These are phyloP conservation scores for Megacollybia platyphylla DNA, from an alignment of 1,284 basidiomycete genomes.

Conservation along the genomic window DNA sequence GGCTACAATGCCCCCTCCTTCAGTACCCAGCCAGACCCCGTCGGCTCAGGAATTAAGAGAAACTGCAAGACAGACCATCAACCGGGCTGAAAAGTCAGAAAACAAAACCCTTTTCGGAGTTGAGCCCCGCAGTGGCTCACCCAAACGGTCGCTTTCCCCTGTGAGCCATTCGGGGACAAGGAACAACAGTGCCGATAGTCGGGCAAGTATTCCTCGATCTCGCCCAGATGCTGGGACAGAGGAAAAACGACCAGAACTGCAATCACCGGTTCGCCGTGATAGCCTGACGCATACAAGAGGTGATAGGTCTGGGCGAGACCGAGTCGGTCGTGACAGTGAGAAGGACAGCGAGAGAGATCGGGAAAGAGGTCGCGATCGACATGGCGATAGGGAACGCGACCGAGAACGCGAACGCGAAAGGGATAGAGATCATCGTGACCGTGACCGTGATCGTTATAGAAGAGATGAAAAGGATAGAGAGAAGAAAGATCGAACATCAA, in stretches of 20 bases:
- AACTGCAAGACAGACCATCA: conserved; percentile 55
- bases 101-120: conserved; percentile 23
- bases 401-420: conserved; percentile 28
- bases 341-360: conserved; percentile 27
- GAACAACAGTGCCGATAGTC: conserved; percentile 60
- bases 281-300: conserved; percentile 31
- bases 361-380: conserved; percentile 13
- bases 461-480: conserved; percentile 25
- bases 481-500: conserved; percentile 22
- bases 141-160: conserved; percentile 52
- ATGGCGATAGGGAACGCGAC: conserved; percentile 18
- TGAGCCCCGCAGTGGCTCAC: conserved; percentile 31
- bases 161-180: conserved; percentile 53
- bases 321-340: conserved; percentile 9
- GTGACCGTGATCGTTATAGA: conserved; percentile 24
- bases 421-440: conserved; percentile 21
- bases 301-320: conserved; percentile 28
- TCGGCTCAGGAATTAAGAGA: conserved; percentile 74
- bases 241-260: conserved; percentile 39
- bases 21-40: conserved; percentile 63
- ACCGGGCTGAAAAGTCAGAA: conserved; percentile 19
- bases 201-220: conserved; percentile 49
- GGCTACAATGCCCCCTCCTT: conserved; percentile 65
- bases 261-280: conserved; percentile 29
- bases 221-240: conserved; percentile 41